Percentiles rank a stretch among this genome's conserved stretches.
These are phyloP conservation scores for Sclerotinia borealis DNA, from an alignment of 2,329 filamentous ascomycete genomes.

Conservation along the genomic window DNA sequence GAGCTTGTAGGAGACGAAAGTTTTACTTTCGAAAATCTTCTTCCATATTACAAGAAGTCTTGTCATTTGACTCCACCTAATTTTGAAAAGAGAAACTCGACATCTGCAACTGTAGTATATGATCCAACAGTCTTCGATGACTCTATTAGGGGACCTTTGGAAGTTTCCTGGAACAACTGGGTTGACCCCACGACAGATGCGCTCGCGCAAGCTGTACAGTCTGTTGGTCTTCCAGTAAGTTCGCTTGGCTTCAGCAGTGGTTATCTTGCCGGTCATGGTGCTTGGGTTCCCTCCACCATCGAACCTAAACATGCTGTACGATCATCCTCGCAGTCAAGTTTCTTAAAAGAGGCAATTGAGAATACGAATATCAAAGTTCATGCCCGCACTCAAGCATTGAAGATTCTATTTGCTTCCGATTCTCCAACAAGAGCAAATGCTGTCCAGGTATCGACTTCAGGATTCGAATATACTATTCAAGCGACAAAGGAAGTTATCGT, in stretches of 20 bases:
- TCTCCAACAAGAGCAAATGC: background rate
- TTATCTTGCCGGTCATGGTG: constrained; percentile 11
- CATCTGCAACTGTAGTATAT: background rate
- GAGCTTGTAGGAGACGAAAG: constrained; percentile 36
- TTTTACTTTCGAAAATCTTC: constrained; percentile 42
- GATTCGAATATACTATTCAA: constrained; percentile 13
- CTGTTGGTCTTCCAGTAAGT: constrained; percentile 15
- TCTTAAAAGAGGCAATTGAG: background rate
- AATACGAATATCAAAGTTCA: constrained; percentile 1
- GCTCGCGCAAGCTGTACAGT: constrained; percentile 14
- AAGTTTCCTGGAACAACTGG: constrained; percentile 39
- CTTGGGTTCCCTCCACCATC: constrained; percentile 16
- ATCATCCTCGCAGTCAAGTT: constrained; percentile 14
- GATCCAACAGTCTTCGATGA: constrained; percentile 30
- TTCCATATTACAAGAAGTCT: constrained; percentile 40
- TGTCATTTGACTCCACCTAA: constrained; percentile 21
- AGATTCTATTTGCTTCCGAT: constrained; percentile 3
- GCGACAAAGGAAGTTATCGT: constrained; percentile 20
- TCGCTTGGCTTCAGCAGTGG: constrained; percentile 22
- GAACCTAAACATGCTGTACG: constrained; percentile 13
- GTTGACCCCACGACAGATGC: constrained; percentile 14
- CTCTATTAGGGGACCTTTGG: constrained; percentile 33
- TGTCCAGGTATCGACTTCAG: background rate
- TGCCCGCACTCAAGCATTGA: constrained; percentile 1
- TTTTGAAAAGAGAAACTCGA: constrained; percentile 18